These are phyloP conservation scores for Gyromitra esculenta DNA, from an alignment of 2,329 filamentous ascomycete genomes.

Conservation along the genomic window DNA sequence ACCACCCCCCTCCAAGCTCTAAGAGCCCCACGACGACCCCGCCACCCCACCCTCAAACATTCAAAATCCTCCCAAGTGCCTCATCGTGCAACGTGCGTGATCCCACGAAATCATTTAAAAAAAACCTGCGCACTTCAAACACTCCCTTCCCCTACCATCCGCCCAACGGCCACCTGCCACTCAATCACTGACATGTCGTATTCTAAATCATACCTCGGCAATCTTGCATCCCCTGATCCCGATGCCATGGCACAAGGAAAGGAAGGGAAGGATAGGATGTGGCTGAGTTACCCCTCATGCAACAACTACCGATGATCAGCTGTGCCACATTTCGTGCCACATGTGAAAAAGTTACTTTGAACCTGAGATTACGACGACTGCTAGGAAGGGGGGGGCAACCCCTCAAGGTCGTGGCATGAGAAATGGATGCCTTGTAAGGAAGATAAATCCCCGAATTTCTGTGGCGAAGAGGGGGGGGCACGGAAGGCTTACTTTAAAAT, in stretches of 20 bases:
- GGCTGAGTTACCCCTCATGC: slow-evolving; percentile 1
- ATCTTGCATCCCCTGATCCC: slow-evolving; percentile 41
- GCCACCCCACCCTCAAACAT: background rate
- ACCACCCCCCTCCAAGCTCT: background rate
- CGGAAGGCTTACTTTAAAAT: no score
- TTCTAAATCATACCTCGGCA: slow-evolving; percentile 38
- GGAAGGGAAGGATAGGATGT: slow-evolving; percentile 2
- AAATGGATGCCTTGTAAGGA: no score
- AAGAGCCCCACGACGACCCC: background rate
- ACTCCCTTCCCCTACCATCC: background rate
- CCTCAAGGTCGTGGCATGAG: no score
- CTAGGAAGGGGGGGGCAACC: background rate
- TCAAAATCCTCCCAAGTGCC: slow-evolving; percentile 3
- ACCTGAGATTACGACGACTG: slow-evolving; percentile 1
- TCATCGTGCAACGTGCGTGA: slow-evolving; percentile 22
- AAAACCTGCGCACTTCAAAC: slow-evolving; percentile 29
- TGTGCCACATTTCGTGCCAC: slow-evolving; percentile 31
- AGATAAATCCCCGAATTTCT: no score
- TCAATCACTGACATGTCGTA: slow-evolving; percentile 38
- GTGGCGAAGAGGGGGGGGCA: no score
- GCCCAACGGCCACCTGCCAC: slow-evolving; percentile 24
- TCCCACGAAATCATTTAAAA: slow-evolving; percentile 10
- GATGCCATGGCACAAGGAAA: slow-evolving; percentile 32
- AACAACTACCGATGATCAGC: slow-evolving; percentile 10
- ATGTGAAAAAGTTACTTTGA: background rate